phyloP scores from a whole-genome alignment of 306 rosid species.

The Erythrophleum fordii region DNA sequence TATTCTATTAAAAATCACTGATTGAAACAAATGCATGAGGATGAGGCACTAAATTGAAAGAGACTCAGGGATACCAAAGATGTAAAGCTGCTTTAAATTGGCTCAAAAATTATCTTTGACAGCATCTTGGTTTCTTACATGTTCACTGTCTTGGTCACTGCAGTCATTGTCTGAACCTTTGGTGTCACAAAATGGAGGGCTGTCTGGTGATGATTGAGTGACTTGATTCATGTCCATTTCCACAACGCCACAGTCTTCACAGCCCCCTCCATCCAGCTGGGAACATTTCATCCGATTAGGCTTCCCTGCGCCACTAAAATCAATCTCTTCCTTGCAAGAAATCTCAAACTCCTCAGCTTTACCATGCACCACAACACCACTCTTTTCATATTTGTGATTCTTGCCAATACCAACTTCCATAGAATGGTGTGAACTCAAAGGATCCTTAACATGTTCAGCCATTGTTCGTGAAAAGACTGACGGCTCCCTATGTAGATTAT shows the following conservation, averaged over 20 bases:
- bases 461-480: constrained; percentile 20
- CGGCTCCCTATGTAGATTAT: constrained; percentile 34
- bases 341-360: constrained; percentile 37
- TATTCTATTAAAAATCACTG: background rate
- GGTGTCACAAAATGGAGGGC: constrained; percentile 76
- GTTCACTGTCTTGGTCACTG: constrained; percentile 53
- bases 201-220: constrained; percentile 53
- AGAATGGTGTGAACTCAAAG: constrained; percentile 17
- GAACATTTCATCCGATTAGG: constrained; percentile 30
- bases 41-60: constrained; percentile 12
- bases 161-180: constrained; percentile 75
- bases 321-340: constrained; percentile 25
- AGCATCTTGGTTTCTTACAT: constrained; percentile 42
- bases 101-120: background rate
- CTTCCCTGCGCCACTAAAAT: constrained; percentile 6
- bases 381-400: constrained; percentile 39
- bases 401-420: constrained; percentile 38
- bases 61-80: background rate
- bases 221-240: constrained; percentile 58
- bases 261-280: constrained; percentile 35
- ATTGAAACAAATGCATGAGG: background rate
- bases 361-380: constrained; percentile 23
- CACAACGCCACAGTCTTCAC: constrained; percentile 29
- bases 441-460: constrained; percentile 1
- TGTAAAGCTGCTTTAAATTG: background rate